These are phyloP conservation scores for Suhomyces bribrorum DNA, from an alignment of 1,139 yeast genomes.

Conservation along the genomic window DNA sequence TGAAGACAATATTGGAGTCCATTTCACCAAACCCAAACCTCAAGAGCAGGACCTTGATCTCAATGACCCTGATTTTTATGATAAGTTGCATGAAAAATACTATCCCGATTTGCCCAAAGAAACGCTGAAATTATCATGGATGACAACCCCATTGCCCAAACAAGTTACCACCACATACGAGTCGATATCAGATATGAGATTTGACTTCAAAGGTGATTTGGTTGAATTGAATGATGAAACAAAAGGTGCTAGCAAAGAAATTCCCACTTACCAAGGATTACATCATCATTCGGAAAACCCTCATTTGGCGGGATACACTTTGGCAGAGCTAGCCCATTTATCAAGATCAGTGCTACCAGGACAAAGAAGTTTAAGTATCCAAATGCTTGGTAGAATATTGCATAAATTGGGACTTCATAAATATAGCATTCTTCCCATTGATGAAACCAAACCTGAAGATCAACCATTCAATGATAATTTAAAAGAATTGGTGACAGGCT, in stretches of 20 bases:
- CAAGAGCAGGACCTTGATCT: slow-evolving; percentile 50
- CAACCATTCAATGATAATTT: slow-evolving; percentile 40
- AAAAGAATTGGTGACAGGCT: slow-evolving; percentile 40
- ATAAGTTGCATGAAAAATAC: slow-evolving; percentile 78
- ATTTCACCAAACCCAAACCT: slow-evolving; percentile 58
- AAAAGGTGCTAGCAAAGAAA: slow-evolving; percentile 37
- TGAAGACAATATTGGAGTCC: slow-evolving; percentile 46
- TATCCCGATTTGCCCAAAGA: slow-evolving; percentile 89
- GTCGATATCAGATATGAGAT: slow-evolving; percentile 70
- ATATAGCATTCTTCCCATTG: slow-evolving; percentile 52
- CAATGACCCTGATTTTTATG: slow-evolving; percentile 75
- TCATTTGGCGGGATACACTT: slow-evolving; percentile 87
- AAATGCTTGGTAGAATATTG: slow-evolving; percentile 81
- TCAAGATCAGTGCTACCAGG: slow-evolving; percentile 79
- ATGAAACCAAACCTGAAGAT: slow-evolving; percentile 34
- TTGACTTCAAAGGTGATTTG: slow-evolving; percentile 83
- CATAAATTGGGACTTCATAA: slow-evolving; percentile 74
- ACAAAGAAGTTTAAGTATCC: slow-evolving; percentile 84
- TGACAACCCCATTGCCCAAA: slow-evolving; percentile 63
- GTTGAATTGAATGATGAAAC: slow-evolving; percentile 50
- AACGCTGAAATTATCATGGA: slow-evolving; percentile 85
- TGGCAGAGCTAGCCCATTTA: slow-evolving; percentile 77
- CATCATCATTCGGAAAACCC: slow-evolving; percentile 94
- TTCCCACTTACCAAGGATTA: slow-evolving; percentile 65
- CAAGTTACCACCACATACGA: slow-evolving; percentile 52